A percentile compares a stretch with the other conserved stretches of the same genome.
phyloP scores from a whole-genome alignment of 371 early-diverging fungal genomes.

The Thermomucor indicae-seudaticae region DNA sequence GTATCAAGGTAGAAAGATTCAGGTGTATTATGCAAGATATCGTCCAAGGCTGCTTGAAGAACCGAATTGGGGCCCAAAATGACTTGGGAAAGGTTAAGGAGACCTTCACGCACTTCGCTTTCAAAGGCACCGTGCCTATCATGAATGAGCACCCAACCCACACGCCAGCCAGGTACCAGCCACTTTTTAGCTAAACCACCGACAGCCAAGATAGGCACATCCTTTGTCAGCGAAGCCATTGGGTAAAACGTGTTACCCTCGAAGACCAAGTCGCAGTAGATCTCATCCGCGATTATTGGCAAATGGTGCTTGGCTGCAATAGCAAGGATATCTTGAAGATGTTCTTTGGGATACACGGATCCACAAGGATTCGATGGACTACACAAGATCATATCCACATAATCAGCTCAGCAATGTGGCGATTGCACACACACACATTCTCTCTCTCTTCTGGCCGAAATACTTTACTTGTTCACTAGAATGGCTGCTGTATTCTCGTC shows the following conservation, averaged over 20 bases:
- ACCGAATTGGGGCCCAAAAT: slow-evolving; percentile 85
- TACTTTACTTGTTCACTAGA: slow-evolving; percentile 75
- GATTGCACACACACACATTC: too few relatives aligned
- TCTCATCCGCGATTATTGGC: slow-evolving; percentile 90
- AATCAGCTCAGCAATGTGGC: neutral
- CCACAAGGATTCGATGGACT: slow-evolving; percentile 89
- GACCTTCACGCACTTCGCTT: slow-evolving; percentile 58
- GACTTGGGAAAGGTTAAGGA: slow-evolving; percentile 68
- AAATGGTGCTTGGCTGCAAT: slow-evolving; percentile 75
- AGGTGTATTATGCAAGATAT: slow-evolving; percentile 73
- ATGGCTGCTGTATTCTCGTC: slow-evolving; percentile 79
- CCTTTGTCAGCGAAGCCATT: slow-evolving; percentile 68
- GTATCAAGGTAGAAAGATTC: slow-evolving; percentile 66
- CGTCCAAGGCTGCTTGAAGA: slow-evolving; percentile 73
- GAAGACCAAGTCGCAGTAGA: slow-evolving; percentile 90
- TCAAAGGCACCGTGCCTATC: slow-evolving; percentile 59
- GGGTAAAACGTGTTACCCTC: slow-evolving; percentile 60
- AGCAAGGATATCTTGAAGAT: slow-evolving; percentile 65
- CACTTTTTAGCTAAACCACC: slow-evolving; percentile 91
- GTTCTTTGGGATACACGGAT: slow-evolving; percentile 74
- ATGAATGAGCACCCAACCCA: slow-evolving; percentile 87
- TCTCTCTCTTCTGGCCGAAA: neutral
- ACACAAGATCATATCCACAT: neutral
- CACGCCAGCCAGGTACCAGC: slow-evolving; percentile 90
- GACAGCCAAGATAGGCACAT: slow-evolving; percentile 80